Evolutionary conservation across 2,329 filamentous ascomycete genomes (phyloP), one percentile per base, ranked within the genome.

Genomic region (Coleophoma cylindrospora): DNA sequence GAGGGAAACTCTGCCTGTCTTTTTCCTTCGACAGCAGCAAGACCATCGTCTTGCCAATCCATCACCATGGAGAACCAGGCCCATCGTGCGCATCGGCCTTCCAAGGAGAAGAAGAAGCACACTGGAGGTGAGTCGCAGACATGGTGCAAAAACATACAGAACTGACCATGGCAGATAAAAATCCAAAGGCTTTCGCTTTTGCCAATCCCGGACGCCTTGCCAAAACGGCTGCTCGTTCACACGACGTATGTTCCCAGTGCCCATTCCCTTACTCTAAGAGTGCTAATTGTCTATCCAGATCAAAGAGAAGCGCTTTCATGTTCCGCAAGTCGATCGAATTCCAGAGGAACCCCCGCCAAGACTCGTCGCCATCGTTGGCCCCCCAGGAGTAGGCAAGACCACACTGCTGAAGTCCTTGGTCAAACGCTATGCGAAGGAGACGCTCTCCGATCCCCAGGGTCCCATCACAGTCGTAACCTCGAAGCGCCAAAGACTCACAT

Each of bases 381-480:
- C 94, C 50, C 90, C 94, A 1, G 94, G 94, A 52, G 92, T 91
- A 45, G 94, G 92, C 60, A 97, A 97, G 75, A 96, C 92, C 3
- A 97, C 92, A 0, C 77, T 97, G 36, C 83, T 97, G 66, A 99
- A 97, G 68, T 96, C 91, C 12, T 76, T 99, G 52, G 88, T 99
- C 63, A 86, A 90, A 58, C 81, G 94, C 67, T 97, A 97, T 73
- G 89, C 94, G 43, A 99, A 99, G 67, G 94, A 99, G 68, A 92
- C 90, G 0, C 81, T 99, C 38, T 86, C 90, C 32, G 85, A 92
- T 33, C 94, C 94, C 1, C 86, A 88, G 60, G 94, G 94, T 0
- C 94, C 94, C 4, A 85, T 99, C 53, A 99, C 95, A 2, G 87
- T 99, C 45, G 91, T 99, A 43, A 97, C 94, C 0, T 95, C 91